Base-by-base conservation (phyloP, 1,284 basidiomycete species). In the Inonotus hispidus region DNA sequence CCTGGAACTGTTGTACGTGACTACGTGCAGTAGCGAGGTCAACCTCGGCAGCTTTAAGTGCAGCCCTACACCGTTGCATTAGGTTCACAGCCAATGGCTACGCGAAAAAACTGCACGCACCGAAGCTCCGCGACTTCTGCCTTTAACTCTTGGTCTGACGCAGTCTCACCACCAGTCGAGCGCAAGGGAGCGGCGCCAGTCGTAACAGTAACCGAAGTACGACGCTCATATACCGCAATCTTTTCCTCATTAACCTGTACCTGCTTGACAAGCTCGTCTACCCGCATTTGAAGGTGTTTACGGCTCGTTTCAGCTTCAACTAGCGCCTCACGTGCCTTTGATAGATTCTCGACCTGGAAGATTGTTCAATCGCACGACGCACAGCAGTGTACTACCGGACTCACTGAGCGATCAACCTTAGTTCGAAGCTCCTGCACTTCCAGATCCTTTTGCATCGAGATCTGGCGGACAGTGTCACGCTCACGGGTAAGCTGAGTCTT, bases 61-160 rank as follows among this genome's bases (percentile, higher is more conserved):
- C 77, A 56, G 84, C 84, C 19, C 91, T 93, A 67, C 13, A n/a
- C 43, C 56, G 25, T 39, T 21, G 53, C 19, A 46, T 60, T 58
- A 62, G 37, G 19, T 23, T 0, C 1, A n/a, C 25, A 16, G 7
- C 41, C 41, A 25, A 27, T 32, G 1, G 14, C 56, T 5, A 47
- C 14, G 25, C n/a, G 38, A 1, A 45, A 1, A 45, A 23, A 5
- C 41, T 37, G 8, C 23, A 75, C 79, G 37, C 61, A 91, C 88
- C 90, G 80, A 35, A 94, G 79, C 58, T 93, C 91, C 3, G 92
- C 92, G 27, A 95, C 84, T 69, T 95, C 91, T 21, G 85, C 80
- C 72, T 93, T 87, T 3, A 95, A 80, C 68, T 92, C 88, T 68
- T 92, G 88, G 68, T 93, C 92, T 52, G 78, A 83, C 56, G 84